phyloP scores from a whole-genome alignment of 1,139 yeast species.

The Groenewaldozyma sp. region DNA sequence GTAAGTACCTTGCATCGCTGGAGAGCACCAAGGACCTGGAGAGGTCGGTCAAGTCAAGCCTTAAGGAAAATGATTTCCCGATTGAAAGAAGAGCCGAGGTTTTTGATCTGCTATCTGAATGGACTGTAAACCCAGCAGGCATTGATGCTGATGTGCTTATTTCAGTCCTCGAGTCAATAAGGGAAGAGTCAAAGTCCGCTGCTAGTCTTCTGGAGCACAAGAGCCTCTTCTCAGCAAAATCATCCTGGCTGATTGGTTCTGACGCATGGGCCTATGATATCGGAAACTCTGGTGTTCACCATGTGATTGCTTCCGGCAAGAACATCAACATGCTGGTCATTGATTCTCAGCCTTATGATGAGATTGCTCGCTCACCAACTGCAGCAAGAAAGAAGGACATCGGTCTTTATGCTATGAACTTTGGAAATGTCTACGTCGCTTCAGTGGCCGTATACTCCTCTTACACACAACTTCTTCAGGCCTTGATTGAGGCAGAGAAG shows the following conservation, averaged over 20 bases:
- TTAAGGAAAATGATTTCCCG: conserved; percentile 42
- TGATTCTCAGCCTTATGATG: conserved; percentile 79
- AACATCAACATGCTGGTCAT: conserved; percentile 79
- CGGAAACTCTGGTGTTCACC: conserved; percentile 89
- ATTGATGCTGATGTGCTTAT: conserved; percentile 31
- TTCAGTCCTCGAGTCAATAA: conserved; percentile 30
- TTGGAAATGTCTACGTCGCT: conserved; percentile 84
- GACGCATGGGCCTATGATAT: conserved; percentile 94
- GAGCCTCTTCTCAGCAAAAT: conserved; percentile 38
- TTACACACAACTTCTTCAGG: conserved; percentile 85
- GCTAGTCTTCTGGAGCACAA: conserved; percentile 39
- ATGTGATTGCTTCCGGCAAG: conserved; percentile 63
- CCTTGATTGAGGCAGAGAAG: conserved; percentile 78
- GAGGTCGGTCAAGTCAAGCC: conserved; percentile 39
- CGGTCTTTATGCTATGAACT: conserved; percentile 93
- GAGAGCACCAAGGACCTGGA: conserved; percentile 38
- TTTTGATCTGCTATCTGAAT: conserved; percentile 53
- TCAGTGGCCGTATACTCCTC: conserved; percentile 91
- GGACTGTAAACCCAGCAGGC: conserved; percentile 41
- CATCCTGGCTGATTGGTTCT: conserved; percentile 85
- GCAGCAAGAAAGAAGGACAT: conserved; percentile 74
- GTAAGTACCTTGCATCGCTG: conserved; percentile 54
- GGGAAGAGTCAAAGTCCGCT: conserved; percentile 35
- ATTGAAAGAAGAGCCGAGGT: conserved; percentile 41
- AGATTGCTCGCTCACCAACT: conserved; percentile 22